Evolutionary conservation across 2,329 filamentous ascomycete species (phyloP).

Genomic region (Coniochaeta sp.): DNA sequence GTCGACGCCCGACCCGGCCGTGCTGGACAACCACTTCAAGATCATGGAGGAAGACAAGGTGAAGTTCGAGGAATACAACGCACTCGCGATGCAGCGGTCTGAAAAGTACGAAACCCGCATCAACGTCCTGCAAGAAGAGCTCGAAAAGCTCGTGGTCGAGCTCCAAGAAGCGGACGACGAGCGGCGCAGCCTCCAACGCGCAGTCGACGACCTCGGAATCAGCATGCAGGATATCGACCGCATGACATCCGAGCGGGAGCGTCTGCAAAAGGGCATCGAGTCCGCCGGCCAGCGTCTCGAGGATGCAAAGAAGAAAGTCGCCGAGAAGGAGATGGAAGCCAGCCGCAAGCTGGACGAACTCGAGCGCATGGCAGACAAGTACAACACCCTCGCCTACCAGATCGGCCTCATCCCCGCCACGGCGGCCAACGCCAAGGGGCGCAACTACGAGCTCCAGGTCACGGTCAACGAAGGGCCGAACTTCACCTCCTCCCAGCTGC

Average conservation of each 20-base stretch:
- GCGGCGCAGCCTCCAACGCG: conserved; percentile 68
- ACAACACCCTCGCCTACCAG: conserved; percentile 92
- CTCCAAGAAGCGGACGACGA: conserved; percentile 78
- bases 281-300: conserved; percentile 69
- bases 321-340: conserved; percentile 84
- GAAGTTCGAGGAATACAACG: conserved; percentile 95
- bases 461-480: conserved; percentile 73
- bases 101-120: conserved; percentile 83
- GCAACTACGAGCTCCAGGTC: conserved; percentile 77
- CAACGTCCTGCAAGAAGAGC: conserved; percentile 76
- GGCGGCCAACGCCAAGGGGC: conserved; percentile 77
- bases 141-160: conserved; percentile 70
- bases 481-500: conserved; percentile 60
- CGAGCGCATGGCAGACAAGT: conserved; percentile 82
- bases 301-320: conserved; percentile 74
- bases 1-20: conserved; percentile 72
- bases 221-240: conserved; percentile 98
- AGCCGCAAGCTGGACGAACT: conserved; percentile 82
- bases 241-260: conserved; percentile 92
- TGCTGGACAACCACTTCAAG: conserved; percentile 82
- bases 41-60: conserved; percentile 90
- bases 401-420: conserved; percentile 82
- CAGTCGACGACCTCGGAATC: conserved; percentile 88
- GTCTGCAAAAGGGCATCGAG: conserved; percentile 84
- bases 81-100: conserved; percentile 72